Evolutionary conservation across 1,139 yeast genomes (phyloP), one percentile per base, ranked within the genome.

Genomic region (Blastobotrys apis): DNA sequence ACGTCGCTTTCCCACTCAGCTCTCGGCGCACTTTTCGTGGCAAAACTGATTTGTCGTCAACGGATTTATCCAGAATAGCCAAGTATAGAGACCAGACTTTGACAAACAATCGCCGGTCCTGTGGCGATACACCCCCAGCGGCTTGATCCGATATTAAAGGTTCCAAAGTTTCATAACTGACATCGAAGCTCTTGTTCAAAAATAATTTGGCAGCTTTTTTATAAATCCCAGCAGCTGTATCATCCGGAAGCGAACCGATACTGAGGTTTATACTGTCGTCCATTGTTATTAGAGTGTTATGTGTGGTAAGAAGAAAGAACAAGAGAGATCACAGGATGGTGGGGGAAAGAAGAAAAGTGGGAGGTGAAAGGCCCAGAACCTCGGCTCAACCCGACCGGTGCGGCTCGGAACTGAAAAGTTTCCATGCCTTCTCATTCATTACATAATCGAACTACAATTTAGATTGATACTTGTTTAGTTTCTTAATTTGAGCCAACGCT

Each of bases 71-170:
- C 52, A 53, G 16, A 23, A 41, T 10, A 8, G 57, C 57, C 21
- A 56, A 35, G 25, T 57, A 57, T 25, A 57, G 41, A 25, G 48
- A 48, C 61, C 61, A 57, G 32, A 53, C 45, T 26, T 50, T 54
- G 37, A 48, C 46, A 53, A 57, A 56, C 21, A 47, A 34, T 16
- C 47, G 50, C 17, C 48, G 53, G 10, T 50, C 37, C 8, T 45
- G 39, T 5, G 39, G 25, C n/a, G n/a, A n/a, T n/a, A n/a, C n/a
- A n/a, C n/a, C n/a, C n/a, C n/a, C n/a, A n/a, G n/a, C n/a, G n/a
- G n/a, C n/a, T 13, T 20, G 10, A 5, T 37, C 17, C 10, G 4
- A 3, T 9, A 5, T 4, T 17, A 45, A 32, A 21, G 48, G 44
- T 41, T 50, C 46, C 22, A 57, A 42, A 15, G 51, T 39, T 16